Percentiles rank a stretch among this genome's conserved stretches.
phyloP scores from a whole-genome alignment of 345 rosid species.

The Noccaea caerulescens region DNA sequence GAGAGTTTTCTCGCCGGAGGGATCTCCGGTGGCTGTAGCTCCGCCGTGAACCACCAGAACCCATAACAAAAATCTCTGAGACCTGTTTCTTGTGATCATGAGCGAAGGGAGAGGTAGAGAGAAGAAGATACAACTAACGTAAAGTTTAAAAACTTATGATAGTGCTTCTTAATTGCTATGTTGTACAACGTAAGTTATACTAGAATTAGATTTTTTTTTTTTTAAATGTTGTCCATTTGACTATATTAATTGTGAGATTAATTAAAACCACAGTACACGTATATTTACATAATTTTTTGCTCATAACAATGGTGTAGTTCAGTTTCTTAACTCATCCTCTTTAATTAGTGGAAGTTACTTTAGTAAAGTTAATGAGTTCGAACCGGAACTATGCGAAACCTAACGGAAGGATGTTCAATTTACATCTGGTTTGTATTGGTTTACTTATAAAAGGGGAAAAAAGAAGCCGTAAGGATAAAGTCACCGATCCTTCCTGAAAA shows the following conservation, averaged over 20 bases:
- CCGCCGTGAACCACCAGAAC: constrained; percentile 33
- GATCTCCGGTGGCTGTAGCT: constrained; percentile 18
- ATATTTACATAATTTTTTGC: not conserved
- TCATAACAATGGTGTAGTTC: constrained; percentile 10
- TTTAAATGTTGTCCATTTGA: constrained; percentile 12
- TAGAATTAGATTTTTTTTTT: not conserved
- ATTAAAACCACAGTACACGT: not conserved
- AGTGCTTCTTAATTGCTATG: constrained; percentile 27
- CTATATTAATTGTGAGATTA: constrained; percentile 17
- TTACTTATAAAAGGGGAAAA: too few relatives aligned
- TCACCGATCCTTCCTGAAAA: too few relatives aligned
- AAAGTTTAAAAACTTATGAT: constrained; percentile 7
- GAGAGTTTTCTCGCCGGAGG: constrained; percentile 54
- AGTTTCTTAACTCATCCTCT: constrained; percentile 33
- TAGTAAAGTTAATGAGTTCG: not conserved
- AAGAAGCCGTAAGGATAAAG: too few relatives aligned
- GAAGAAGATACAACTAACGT: constrained; percentile 31
- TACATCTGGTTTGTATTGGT: too few relatives aligned
- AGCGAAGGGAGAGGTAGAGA: constrained; percentile 30
- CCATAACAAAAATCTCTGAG: constrained; percentile 24
- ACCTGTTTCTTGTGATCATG: constrained; percentile 38
- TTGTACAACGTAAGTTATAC: constrained; percentile 9
- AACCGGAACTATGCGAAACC: not conserved
- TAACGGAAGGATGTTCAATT: too few relatives aligned
- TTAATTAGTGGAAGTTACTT: constrained; percentile 26